Conservation (phyloP, 768 basidiomycete species). For the Mycena rosella region DNA sequence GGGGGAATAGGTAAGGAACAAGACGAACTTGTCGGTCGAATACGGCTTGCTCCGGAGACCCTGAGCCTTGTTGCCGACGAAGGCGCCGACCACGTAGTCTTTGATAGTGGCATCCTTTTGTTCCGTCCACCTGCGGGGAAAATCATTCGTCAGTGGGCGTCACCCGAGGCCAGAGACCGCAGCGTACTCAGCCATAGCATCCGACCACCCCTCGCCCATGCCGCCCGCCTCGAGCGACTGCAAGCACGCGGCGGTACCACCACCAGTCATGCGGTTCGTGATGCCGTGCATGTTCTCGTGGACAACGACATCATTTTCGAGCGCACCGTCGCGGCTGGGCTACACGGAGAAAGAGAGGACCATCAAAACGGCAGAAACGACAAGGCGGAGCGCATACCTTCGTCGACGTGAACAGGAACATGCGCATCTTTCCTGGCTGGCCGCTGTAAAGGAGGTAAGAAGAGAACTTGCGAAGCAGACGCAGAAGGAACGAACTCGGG, state of each 20-base stretch:
- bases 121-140: not conserved
- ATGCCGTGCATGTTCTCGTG: conserved; percentile 19
- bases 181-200: conserved; percentile 35
- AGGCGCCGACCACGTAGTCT: conserved; percentile 3
- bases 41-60: conserved; percentile 60
- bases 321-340: conserved; percentile 3
- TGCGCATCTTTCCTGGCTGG: too few relatives aligned
- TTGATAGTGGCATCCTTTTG: not conserved
- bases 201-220: conserved; percentile 64
- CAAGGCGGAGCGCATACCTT: not conserved
- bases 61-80: conserved; percentile 43
- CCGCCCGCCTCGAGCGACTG: not conserved
- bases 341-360: not conserved
- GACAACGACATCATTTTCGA: conserved; percentile 1
- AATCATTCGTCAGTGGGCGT: too few relatives aligned
- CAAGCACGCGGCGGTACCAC: conserved; percentile 1
- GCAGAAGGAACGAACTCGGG: too few relatives aligned
- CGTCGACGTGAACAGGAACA: not conserved
- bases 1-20: too few relatives aligned
- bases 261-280: conserved; percentile 15
- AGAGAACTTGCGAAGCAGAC: not conserved
- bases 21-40: conserved; percentile 48
- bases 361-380: not conserved
- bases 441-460: too few relatives aligned
- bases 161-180: not conserved